Conservation (phyloP, 2,329 filamentous ascomycete genomes). For the Xylaria polymorpha region DNA sequence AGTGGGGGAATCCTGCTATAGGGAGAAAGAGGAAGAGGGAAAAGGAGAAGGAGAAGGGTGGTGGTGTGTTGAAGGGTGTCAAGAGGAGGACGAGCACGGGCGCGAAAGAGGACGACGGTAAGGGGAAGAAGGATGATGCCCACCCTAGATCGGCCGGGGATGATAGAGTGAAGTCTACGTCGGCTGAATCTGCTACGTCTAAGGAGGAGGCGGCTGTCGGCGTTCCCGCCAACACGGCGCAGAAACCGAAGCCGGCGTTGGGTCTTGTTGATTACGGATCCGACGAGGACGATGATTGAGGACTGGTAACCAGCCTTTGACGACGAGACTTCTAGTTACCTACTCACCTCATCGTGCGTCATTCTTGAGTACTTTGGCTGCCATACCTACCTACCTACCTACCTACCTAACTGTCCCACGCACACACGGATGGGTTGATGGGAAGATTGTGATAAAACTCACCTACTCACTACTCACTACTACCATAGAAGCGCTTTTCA, state of each 20-base stretch:
- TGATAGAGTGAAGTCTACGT: conserved; percentile 3
- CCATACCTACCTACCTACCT: no score
- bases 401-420: no score
- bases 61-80: conserved; percentile 45
- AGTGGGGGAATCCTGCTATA: conserved; percentile 50
- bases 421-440: no score
- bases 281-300: conserved; percentile 63
- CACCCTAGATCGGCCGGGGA: not conserved
- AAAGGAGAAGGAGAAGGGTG: conserved; percentile 51
- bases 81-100: conserved; percentile 54
- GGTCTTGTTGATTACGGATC: conserved; percentile 68
- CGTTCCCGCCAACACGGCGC: conserved; percentile 7
- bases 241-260: conserved; percentile 44
- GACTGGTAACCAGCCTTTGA: no score
- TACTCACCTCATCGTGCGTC: no score
- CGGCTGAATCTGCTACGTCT: conserved; percentile 8
- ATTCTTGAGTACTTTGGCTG: no score
- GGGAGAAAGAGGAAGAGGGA: conserved; percentile 55
- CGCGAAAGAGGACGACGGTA: conserved; percentile 46
- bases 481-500: no score
- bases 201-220: not conserved
- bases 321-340: no score
- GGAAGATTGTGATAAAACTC: no score
- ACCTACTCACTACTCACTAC: no score
- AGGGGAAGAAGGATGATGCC: conserved; percentile 32